Percentiles rank a stretch among this genome's conserved stretches.
phyloP scores from a whole-genome alignment of 2,329 filamentous ascomycete genomes.

The Xylaria sp. region DNA sequence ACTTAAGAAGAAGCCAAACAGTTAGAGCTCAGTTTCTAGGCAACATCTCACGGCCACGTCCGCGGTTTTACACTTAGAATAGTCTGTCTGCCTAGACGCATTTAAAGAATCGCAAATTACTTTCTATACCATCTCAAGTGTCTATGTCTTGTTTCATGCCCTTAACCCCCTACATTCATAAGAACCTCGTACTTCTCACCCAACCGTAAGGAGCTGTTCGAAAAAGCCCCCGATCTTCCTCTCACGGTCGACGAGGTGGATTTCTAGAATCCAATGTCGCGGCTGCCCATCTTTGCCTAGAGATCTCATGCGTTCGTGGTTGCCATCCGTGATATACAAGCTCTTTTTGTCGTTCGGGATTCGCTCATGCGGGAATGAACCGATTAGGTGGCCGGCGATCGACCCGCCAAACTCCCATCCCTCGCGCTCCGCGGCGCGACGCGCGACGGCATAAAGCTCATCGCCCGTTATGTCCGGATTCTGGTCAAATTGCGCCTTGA shows the following conservation, averaged over 20 bases:
- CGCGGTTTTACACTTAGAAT: no score
- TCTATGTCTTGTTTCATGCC: background rate
- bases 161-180: background rate
- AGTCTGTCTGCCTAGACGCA: no score
- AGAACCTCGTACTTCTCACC: background rate
- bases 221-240: slow-evolving; percentile 49
- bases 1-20: no score
- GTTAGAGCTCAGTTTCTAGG: no score
- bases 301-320: slow-evolving; percentile 47
- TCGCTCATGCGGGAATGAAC: slow-evolving; percentile 56
- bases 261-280: slow-evolving; percentile 57
- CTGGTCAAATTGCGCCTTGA: slow-evolving; percentile 47
- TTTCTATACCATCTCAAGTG: background rate
- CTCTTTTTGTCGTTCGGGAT: slow-evolving; percentile 53
- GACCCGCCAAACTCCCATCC: slow-evolving; percentile 53
- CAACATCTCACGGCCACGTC: no score
- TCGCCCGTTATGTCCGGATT: slow-evolving; percentile 54
- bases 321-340: slow-evolving; percentile 53
- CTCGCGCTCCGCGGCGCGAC: slow-evolving; percentile 43
- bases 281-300: slow-evolving; percentile 48
- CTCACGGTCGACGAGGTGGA: slow-evolving; percentile 51
- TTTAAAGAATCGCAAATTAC: no score
- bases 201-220: slow-evolving; percentile 46
- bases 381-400: slow-evolving; percentile 56
- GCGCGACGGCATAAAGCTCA: slow-evolving; percentile 52